These are phyloP conservation scores for Botryotinia globosa DNA, from an alignment of 2,329 filamentous ascomycete species.

Conservation along the genomic window DNA sequence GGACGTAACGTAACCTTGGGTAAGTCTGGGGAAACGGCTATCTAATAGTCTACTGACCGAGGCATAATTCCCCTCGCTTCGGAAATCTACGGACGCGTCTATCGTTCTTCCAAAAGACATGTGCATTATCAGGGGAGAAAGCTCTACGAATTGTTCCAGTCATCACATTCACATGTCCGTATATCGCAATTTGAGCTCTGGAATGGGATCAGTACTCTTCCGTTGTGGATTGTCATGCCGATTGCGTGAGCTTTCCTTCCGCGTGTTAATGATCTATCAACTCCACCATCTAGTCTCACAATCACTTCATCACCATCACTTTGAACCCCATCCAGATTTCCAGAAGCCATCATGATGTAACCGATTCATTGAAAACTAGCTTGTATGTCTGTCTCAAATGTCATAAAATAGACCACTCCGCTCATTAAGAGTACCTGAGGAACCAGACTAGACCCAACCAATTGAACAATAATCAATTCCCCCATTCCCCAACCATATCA, in stretches of 20 bases:
- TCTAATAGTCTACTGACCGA: not conserved
- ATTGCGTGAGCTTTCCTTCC: not conserved
- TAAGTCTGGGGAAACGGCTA: not conserved
- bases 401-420: conserved; percentile 14
- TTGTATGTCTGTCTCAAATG: conserved; percentile 9
- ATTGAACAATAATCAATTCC: conserved; percentile 19
- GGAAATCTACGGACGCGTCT: not conserved
- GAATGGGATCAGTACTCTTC: not conserved
- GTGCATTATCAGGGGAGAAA: not conserved
- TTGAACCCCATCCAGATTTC: not conserved
- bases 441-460: conserved; percentile 26
- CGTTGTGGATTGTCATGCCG: not conserved
- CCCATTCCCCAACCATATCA: conserved; percentile 28
- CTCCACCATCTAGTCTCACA: conserved; percentile 1
- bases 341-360: conserved; percentile 1
- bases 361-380: conserved; percentile 15
- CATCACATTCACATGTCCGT: not conserved
- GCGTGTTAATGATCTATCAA: not conserved
- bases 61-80: not conserved
- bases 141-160: not conserved
- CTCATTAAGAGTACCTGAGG: conserved; percentile 13
- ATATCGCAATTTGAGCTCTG: not conserved
- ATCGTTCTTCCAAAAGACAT: not conserved
- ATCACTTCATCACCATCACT: conserved; percentile 8
- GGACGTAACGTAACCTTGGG: not conserved